Evolutionary conservation across 2,329 filamentous ascomycete species (phyloP).

Genomic region (Lecanosticta acicola): DNA sequence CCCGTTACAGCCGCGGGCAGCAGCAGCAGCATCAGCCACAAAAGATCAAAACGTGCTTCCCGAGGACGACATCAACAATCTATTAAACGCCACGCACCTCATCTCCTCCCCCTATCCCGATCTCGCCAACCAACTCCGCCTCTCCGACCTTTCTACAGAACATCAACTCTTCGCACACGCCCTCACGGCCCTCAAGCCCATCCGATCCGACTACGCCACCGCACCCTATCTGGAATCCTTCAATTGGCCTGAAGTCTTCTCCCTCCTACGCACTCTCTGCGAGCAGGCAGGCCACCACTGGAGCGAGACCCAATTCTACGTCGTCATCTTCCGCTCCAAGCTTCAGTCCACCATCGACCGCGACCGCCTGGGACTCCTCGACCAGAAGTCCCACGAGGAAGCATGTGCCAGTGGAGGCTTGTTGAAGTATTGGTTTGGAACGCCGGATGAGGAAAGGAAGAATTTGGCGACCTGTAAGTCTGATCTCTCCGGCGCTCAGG

Average conservation of each 20-base stretch:
- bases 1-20: background rate
- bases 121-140: conserved; percentile 64
- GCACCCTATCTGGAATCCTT: conserved; percentile 67
- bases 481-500: background rate
- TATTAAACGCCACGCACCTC: conserved; percentile 17
- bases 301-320: conserved; percentile 56
- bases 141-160: conserved; percentile 59
- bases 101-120: conserved; percentile 66
- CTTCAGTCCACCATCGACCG: conserved; percentile 63
- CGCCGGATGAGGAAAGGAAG: conserved; percentile 59
- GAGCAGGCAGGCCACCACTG: conserved; percentile 12
- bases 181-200: conserved; percentile 57
- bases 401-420: conserved; percentile 74
- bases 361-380: conserved; percentile 63
- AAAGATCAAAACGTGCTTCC: background rate
- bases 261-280: conserved; percentile 48
- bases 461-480: conserved; percentile 68
- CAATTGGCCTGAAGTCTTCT: conserved; percentile 65
- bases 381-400: conserved; percentile 73
- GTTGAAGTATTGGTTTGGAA: conserved; percentile 90
- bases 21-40: background rate
- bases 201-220: conserved; percentile 68
- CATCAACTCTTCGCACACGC: conserved; percentile 67
- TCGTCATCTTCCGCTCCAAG: conserved; percentile 75
- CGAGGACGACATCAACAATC: conserved; percentile 1